A percentile compares a stretch with the other conserved stretches of the same genome.
Evolutionary conservation across 2,329 filamentous ascomycete genomes (phyloP).

Genomic region (Scedosporium minutisporum): DNA sequence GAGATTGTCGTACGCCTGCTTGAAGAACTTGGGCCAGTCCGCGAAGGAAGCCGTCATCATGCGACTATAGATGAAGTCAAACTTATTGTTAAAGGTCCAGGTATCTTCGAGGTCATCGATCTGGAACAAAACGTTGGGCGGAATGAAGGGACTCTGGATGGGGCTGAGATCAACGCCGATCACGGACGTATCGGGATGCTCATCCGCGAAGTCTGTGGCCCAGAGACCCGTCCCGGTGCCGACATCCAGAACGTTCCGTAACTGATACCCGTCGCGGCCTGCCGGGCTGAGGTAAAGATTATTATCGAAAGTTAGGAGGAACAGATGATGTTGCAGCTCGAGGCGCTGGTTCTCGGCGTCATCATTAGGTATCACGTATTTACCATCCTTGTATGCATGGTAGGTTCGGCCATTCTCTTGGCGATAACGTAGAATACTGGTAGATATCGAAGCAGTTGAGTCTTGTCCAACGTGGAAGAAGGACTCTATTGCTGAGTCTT

Average conservation of each 20-base stretch:
- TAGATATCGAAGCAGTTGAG: slow-evolving; percentile 13
- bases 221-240: slow-evolving; percentile 24
- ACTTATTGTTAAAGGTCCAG: slow-evolving; percentile 27
- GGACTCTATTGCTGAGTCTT: too few relatives aligned
- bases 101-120: slow-evolving; percentile 32
- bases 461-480: too few relatives aligned
- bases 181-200: slow-evolving; percentile 12
- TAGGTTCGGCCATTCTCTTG: slow-evolving; percentile 18
- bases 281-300: slow-evolving; percentile 14
- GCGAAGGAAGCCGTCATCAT: slow-evolving; percentile 19
- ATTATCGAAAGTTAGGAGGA: slow-evolving; percentile 15
- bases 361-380: not conserved
- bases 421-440: slow-evolving; percentile 14
- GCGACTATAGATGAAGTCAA: slow-evolving; percentile 30
- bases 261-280: slow-evolving; percentile 8
- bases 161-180: slow-evolving; percentile 33
- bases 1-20: slow-evolving; percentile 20
- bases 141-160: slow-evolving; percentile 31
- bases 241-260: slow-evolving; percentile 17
- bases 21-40: slow-evolving; percentile 22
- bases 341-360: slow-evolving; percentile 12
- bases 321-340: slow-evolving; percentile 20
- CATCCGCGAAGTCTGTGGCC: slow-evolving; percentile 21
- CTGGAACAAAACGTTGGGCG: slow-evolving; percentile 39
- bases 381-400: slow-evolving; percentile 18